Base-by-base conservation (phyloP, 768 basidiomycete species). In the Russula earlei region DNA sequence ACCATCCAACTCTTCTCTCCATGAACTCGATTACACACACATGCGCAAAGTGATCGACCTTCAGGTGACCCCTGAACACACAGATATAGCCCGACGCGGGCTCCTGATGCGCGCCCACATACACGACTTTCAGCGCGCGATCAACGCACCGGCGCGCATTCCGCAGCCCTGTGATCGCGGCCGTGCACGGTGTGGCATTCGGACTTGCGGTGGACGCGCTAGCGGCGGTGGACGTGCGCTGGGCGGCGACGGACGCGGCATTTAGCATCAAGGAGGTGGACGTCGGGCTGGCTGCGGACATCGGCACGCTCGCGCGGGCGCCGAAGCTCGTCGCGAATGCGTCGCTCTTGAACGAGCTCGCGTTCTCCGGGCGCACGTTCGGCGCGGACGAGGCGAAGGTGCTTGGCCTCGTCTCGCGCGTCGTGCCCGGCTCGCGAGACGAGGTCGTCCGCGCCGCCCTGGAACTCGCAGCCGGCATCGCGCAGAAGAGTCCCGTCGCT, bases 211-310 rank as follows among this genome's bases (percentile, higher is more conserved):
- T 94, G 10, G 92, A 96, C 68, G 74, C 93, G 41, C 75, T 85
- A 5, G 71, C 69, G 0, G 80, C 85, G 0, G 91, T 90, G 67
- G 93, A 95, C 66, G 77, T 96, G 10, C 78, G 92, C 0, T 83
- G 81, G 58, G 82, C 86, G 3, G 79, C 89, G 0, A 73, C 77
- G 0, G 75, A 85, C 59, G 65, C 80, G 0, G 65, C 65, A 2
- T 90, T 93, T 65, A 74, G 79, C 6, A 85, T 95, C 71, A 87
- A 90, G 72, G 89, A 94, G 75, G 84, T 91, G 3, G 87, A 92
- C 64, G 77, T 92, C 24, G 91, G 87, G 0, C 74, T 95, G 0
- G 91, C 92, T 2, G 85, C 92, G 0, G 92, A 94, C 65, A 83
- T 93, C 38, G 93, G 93, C 0, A 83, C 89, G 0, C 79, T 95